phyloP scores from a whole-genome alignment of 164 flowering plant genomes.

The Stephania yunnanensis region DNA sequence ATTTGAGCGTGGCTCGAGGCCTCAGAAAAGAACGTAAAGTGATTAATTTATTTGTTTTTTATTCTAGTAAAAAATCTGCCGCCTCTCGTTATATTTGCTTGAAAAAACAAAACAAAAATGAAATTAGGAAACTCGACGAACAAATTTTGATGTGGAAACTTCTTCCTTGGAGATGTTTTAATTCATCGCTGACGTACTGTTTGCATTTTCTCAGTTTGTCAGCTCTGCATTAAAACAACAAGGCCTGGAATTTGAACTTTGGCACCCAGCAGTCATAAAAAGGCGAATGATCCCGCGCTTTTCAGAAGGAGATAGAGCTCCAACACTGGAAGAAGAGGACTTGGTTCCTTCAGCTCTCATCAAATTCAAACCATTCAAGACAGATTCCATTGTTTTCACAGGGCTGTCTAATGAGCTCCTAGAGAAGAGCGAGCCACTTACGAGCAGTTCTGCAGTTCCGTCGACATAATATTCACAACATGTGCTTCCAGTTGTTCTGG shows the following conservation, averaged over 20 bases:
- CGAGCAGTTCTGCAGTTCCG: slow-evolving; percentile 14
- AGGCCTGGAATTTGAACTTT: slow-evolving; percentile 68
- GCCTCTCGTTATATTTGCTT: neutral
- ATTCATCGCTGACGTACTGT: neutral
- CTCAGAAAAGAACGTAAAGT: neutral
- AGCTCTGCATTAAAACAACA: slow-evolving; percentile 77
- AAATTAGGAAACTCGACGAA: neutral
- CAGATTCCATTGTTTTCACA: slow-evolving; percentile 73
- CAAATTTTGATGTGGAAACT: neutral
- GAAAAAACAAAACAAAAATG: neutral
- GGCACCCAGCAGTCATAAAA: slow-evolving; percentile 61
- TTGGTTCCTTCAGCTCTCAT: slow-evolving; percentile 89
- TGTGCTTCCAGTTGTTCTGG: neutral
- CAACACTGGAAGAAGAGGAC: slow-evolving; percentile 76
- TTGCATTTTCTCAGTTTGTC: slow-evolving; percentile 51
- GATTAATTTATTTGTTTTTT: neutral
- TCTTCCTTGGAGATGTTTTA: neutral
- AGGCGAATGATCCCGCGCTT: slow-evolving; percentile 64
- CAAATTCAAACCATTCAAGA: slow-evolving; percentile 75
- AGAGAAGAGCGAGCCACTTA: slow-evolving; percentile 66
- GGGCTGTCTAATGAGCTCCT: slow-evolving; percentile 85
- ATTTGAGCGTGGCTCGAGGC: neutral
- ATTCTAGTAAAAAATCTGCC: neutral
- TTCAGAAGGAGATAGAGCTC: slow-evolving; percentile 37
- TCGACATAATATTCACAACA: slow-evolving; percentile 2